These are phyloP conservation scores for Irineochytrium annulatum DNA, from an alignment of 192 early-diverging fungal species.

Conservation along the genomic window DNA sequence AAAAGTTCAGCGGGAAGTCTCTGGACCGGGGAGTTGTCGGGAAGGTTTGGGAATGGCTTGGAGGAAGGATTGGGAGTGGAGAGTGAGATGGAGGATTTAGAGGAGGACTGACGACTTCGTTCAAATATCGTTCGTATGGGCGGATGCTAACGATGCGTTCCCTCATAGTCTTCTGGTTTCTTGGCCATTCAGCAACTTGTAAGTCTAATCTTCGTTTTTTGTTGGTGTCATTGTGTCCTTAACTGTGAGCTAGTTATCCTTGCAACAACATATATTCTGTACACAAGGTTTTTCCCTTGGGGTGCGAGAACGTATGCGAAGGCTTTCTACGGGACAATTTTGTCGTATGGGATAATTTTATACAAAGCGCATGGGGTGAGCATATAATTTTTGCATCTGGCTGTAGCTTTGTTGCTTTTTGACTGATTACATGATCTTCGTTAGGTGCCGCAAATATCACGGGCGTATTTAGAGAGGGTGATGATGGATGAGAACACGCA, in stretches of 20 bases:
- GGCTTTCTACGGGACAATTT: constrained; percentile 62
- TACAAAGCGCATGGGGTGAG: constrained; percentile 75
- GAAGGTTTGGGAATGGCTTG: too few species aligned
- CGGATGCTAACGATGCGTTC: not conserved
- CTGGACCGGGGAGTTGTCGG: too few species aligned
- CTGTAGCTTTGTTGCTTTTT: constrained; percentile 7
- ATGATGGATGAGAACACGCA: constrained; percentile 73
- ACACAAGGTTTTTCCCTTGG: constrained; percentile 5
- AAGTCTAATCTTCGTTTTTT: not conserved
- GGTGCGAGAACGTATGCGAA: constrained; percentile 46
- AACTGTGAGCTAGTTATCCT: not conserved
- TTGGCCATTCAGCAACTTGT: constrained; percentile 26
- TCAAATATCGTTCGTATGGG: not conserved
- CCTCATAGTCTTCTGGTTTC: constrained; percentile 25
- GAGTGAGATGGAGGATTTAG: too few species aligned
- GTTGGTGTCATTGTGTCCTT: not conserved
- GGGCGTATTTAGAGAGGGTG: constrained; percentile 55
- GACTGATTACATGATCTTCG: constrained; percentile 11
- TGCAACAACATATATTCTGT: constrained; percentile 1
- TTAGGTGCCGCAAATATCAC: constrained; percentile 54
- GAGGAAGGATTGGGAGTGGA: too few species aligned
- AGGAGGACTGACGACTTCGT: too few species aligned
- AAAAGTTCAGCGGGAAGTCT: too few species aligned
- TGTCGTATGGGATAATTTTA: constrained; percentile 73
- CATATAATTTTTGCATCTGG: constrained; percentile 16